Evolutionary conservation across 2,329 filamentous ascomycete species (phyloP).

Genomic region (Pseudocercospora fuligena): DNA sequence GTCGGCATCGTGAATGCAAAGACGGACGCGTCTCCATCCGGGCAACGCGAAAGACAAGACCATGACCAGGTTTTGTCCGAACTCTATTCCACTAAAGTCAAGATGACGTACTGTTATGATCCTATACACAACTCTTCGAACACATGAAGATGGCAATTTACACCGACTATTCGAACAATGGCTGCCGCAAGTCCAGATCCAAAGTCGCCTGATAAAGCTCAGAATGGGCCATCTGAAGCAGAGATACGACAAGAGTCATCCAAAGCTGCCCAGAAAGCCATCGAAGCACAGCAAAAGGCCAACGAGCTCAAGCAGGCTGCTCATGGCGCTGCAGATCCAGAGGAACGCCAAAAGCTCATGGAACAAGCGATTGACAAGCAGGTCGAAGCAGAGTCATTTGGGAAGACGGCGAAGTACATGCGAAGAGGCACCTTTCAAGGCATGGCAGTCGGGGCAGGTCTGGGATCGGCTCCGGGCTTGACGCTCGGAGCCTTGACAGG

Average conservation of each 20-base stretch:
- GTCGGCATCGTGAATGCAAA: neutral
- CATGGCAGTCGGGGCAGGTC: slow-evolving; percentile 36
- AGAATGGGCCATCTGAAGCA: slow-evolving; percentile 19
- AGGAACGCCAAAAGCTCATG: slow-evolving; percentile 41
- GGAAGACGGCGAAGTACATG: slow-evolving; percentile 41
- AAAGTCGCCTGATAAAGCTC: neutral
- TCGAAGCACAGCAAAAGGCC: slow-evolving; percentile 35
- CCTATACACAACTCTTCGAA: neutral
- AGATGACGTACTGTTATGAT: slow-evolving; percentile 21
- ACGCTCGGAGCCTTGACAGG: slow-evolving; percentile 39
- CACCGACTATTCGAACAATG: neutral
- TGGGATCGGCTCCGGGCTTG: slow-evolving; percentile 37
- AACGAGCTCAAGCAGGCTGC: slow-evolving; percentile 37
- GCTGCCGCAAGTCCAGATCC: neutral
- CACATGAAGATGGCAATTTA: neutral
- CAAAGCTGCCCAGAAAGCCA: slow-evolving; percentile 34
- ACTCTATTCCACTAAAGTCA: slow-evolving; percentile 11
- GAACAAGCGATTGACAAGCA: slow-evolving; percentile 38
- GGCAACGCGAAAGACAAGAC: neutral
- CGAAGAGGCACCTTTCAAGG: slow-evolving; percentile 39
- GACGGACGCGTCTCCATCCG: neutral
- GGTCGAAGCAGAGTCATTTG: slow-evolving; percentile 39
- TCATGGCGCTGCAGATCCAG: slow-evolving; percentile 36
- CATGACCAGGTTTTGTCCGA: slow-evolving; percentile 17
- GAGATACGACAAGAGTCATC: slow-evolving; percentile 36